Percentiles rank a stretch among this genome's conserved stretches.
These are phyloP conservation scores for Antitrichia curtipendula DNA, from an alignment of 225 moss, liverwort and hornwort species.

Conservation along the genomic window DNA sequence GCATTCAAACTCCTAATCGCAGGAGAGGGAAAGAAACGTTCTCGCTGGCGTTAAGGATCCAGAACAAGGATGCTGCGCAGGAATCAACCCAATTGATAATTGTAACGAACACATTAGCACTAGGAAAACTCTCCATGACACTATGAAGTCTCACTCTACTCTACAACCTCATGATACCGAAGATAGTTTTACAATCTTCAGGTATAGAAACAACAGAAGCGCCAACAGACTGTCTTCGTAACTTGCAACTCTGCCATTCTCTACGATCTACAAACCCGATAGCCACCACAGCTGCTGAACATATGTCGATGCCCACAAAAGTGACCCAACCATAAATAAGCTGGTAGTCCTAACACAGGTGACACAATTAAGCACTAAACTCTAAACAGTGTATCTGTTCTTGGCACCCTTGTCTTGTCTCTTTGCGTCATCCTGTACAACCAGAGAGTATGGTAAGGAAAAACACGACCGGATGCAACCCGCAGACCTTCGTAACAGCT, in stretches of 20 bases:
- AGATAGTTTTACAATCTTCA: slow-evolving; percentile 8
- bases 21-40: not conserved
- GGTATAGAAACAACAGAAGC: not conserved
- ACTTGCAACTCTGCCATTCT: slow-evolving; percentile 7
- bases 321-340: slow-evolving; percentile 9
- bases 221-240: not conserved
- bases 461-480: not conserved
- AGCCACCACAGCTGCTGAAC: not conserved
- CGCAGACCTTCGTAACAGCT: not conserved
- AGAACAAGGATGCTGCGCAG: not conserved
- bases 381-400: slow-evolving; percentile 66
- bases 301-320: not conserved
- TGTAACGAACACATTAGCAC: not conserved
- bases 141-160: not conserved
- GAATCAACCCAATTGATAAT: not conserved
- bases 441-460: not conserved
- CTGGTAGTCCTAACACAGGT: not conserved
- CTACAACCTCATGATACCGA: not conserved
- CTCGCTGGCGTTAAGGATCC: not conserved
- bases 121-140: not conserved
- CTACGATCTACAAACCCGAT: slow-evolving; percentile 5
- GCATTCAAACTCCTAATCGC: not conserved
- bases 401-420: slow-evolving; percentile 63
- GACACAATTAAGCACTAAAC: not conserved
- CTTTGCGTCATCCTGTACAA: slow-evolving; percentile 68